Evolutionary conservation across 1,284 basidiomycete species (phyloP), one percentile per base, ranked within the genome.

Genomic region (Heterobasidion parviporum): DNA sequence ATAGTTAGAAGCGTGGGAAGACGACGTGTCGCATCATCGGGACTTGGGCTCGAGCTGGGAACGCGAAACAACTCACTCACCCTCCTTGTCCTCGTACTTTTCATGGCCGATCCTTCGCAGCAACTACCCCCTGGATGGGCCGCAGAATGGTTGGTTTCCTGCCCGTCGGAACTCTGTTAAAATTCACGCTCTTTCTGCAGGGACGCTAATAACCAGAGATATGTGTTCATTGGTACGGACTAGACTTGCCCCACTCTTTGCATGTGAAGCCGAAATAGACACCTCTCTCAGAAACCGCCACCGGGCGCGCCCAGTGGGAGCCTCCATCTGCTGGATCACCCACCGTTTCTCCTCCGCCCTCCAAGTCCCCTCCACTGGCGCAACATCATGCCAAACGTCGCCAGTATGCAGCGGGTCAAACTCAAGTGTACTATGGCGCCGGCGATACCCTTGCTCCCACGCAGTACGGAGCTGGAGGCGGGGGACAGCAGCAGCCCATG

Each of bases 351-450:
- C 76, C 78, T 50, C 60, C 63, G 70, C 67, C 70, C 0, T 68
- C 76, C 1, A 65, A 72, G 15, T 71, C 62, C 26, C 74, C 74
- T 32, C 77, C 74, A 46, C 74, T 72, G 35, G 73, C 60, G 36
- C 68, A 62, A 57, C 57, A 56, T 32, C 71, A 75, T 57, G 12
- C 73, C 32, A 93, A 91, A 73, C 83, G 92, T 62, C 85, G 93
- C 53, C 92, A 94, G 70, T 96, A 96, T 71, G 93, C 94, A 51
- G 83, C 89, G 6, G 91, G 89, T 10, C 90, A 94, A 70, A 92
- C 90, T 2, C 89, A 94, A 66, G 87, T 82, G 2, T 94, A 94
- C 70, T 90, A 90, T 62, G 86, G 87, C 36, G 67, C 74, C 18
- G 68, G 71, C 1, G 77, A 79, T 38, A 64, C 65, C 10, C 61